Base-by-base conservation (phyloP, 2,329 filamentous ascomycete genomes). In the Xylariaceae sp. region DNA sequence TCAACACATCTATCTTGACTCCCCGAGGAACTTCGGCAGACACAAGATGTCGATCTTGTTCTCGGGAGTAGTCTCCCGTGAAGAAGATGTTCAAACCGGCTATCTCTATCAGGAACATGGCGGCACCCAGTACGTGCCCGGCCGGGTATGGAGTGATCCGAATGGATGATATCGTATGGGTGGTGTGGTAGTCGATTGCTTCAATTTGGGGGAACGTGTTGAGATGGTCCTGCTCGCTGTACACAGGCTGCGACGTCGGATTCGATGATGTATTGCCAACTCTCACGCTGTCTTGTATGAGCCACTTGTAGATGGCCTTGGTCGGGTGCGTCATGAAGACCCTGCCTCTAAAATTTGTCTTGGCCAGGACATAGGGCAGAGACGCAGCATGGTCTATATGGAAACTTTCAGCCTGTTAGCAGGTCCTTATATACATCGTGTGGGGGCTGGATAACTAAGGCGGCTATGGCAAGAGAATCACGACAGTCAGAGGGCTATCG, bases 251-350 rank as follows among this genome's bases (percentile, higher is more conserved):
- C 51, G 84, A 70, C 0, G 68, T 70, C 34, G 69, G 64, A 44
- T 76, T 75, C 8, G 75, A 77, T 2, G 75, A 77, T 4, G 74
- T 79, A 52, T 79, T 83, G 56, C 82, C 83, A 19, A 98, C 89
- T 38, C 92, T 81, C 28, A 98, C 86, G 46, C 88, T 94, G 61
- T 98, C 92, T 60, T 94, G 88, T 43, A 96, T 95, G 32, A 96
- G 77, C 90, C 92, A 96, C 64, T 96, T 96, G 74, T 98, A 98
- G 57, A 98, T 98, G 50, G 92, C 92, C 61, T 98, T 96, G 29
- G 92, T 98, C 2, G 92, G 88, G 67, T 98, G 92, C 32, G 92
- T 98, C 90, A 96, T 98, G 67, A 95, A 96, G 40, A 96, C 90
- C 15, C 89, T 80, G 31, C 92, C 92, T 45, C 84, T 83, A 68